Conservation (phyloP, 768 basidiomycete species). For the Tephrocybe sp. region DNA sequence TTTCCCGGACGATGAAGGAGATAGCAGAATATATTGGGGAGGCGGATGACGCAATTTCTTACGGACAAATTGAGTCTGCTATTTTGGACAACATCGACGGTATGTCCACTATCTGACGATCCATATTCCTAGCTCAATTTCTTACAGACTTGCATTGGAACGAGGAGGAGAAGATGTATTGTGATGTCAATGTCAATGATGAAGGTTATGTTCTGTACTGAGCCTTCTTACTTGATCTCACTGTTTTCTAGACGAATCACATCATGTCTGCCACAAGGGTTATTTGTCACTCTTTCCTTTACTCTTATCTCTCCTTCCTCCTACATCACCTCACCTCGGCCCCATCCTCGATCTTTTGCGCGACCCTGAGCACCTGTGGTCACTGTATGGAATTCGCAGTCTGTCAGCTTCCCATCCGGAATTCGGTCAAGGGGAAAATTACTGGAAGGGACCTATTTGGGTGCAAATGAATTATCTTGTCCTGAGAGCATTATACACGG, state of each 20-base stretch:
- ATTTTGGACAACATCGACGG: conserved; percentile 86
- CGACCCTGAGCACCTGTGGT: conserved; percentile 89
- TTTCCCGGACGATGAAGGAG: conserved; percentile 88
- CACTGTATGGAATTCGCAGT: conserved; percentile 84
- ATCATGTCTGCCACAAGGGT: conserved; percentile 87
- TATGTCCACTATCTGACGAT: conserved; percentile 25
- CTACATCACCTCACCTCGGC: conserved; percentile 76
- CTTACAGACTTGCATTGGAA: conserved; percentile 87
- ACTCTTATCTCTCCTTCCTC: conserved; percentile 74
- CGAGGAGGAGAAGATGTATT: conserved; percentile 88
- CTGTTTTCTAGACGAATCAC: conserved; percentile 72
- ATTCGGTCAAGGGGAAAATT: conserved; percentile 91
- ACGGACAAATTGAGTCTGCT: conserved; percentile 71
- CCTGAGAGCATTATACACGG: conserved; percentile 75
- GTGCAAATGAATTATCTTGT: conserved; percentile 96
- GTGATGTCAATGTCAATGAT: conserved; percentile 80
- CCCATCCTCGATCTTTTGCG: conserved; percentile 77
- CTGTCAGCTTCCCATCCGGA: conserved; percentile 85
- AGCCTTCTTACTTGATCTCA: neutral
- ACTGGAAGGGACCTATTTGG: conserved; percentile 98
- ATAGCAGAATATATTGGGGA: conserved; percentile 87
- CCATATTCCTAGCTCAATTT: neutral
- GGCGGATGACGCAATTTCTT: conserved; percentile 78
- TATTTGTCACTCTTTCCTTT: conserved; percentile 95
- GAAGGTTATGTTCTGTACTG: conserved; percentile 54